Evolutionary conservation across 495 filamentous ascomycete genomes (phyloP), one percentile per base, ranked within the genome.

Genomic region (Neurospora pannonica): DNA sequence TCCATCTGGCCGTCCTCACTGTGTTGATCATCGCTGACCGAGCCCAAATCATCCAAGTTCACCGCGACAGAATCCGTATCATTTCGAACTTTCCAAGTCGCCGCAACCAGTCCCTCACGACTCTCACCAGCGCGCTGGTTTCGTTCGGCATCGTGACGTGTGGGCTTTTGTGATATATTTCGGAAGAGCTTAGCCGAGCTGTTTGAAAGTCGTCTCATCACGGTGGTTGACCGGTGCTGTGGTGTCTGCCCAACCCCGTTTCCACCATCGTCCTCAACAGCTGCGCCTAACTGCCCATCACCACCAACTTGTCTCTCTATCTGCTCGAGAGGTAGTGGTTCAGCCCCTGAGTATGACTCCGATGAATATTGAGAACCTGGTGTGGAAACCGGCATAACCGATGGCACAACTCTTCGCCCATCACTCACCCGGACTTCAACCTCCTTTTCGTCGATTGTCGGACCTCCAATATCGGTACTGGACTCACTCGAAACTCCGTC

Each of bases 61-160:
- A 87, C 89, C 54, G 81, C 85, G 38, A 89, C 71, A 24, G 89
- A 90, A 31, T 84, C 84, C 38, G 71, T 77, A 69, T 86, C 84
- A 36, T 84, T 81, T 34, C 34, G 75, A 38, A 39, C 70, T 15
- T 17, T 78, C 76, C 46, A 82, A 76, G 70, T 81, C 76, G 81
- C 80, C 19, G 82, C 75, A 15, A 88, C 80, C 34, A 89, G 76
- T 31, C 84, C 85, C 71, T 90, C 83, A 1, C 72, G 78, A 72
- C 83, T 86, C 11, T 75, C 79, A 31, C 73, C 73, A n/a, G 70
- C 81, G 24, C 72, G 6, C 42, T 76, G 67, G 43, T 70, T 75
- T 21, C 70, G 36, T 70, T 80, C 60, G 69, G 34, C 38, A 48
- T 79, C 34, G 72, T 70, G 38, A 70, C 71, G 36, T 15, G 62